phyloP scores from a whole-genome alignment of 2,329 filamentous ascomycete species.

The Endoconidiophora laricicola region DNA sequence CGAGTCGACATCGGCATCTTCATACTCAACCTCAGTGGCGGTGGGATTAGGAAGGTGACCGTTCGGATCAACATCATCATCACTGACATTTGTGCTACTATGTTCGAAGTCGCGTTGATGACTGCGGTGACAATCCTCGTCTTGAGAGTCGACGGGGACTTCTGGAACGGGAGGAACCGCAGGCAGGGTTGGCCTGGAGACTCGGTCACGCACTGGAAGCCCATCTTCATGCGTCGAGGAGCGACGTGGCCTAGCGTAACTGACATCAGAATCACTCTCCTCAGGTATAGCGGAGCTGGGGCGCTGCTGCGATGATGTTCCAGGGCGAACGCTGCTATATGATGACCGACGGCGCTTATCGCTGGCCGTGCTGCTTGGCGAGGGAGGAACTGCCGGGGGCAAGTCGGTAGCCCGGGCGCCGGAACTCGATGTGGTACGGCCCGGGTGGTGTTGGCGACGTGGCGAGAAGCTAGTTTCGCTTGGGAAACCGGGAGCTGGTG shows the following conservation, averaged over 20 bases:
- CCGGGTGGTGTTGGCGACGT: constrained; percentile 1
- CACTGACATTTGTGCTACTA: too few species aligned
- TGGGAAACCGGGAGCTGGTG: neutral
- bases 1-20: constrained; percentile 1
- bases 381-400: neutral
- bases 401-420: neutral
- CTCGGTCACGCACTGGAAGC: neutral
- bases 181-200: neutral
- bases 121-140: too few species aligned
- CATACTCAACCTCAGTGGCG: constrained; percentile 1
- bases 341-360: constrained; percentile 8
- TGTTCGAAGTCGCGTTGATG: too few species aligned
- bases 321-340: constrained; percentile 1
- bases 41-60: neutral
- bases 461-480: neutral
- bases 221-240: constrained; percentile 1
- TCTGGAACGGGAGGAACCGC: neutral
- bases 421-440: constrained; percentile 4
- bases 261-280: constrained; percentile 1
- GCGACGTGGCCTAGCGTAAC: neutral
- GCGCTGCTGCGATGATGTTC: constrained; percentile 3
- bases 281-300: constrained; percentile 4
- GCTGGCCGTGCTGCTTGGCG: neutral
- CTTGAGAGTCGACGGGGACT: too few species aligned
- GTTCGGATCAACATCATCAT: neutral